phyloP scores from a whole-genome alignment of 2,329 filamentous ascomycete species.

The Pseudopyricularia cyperi region DNA sequence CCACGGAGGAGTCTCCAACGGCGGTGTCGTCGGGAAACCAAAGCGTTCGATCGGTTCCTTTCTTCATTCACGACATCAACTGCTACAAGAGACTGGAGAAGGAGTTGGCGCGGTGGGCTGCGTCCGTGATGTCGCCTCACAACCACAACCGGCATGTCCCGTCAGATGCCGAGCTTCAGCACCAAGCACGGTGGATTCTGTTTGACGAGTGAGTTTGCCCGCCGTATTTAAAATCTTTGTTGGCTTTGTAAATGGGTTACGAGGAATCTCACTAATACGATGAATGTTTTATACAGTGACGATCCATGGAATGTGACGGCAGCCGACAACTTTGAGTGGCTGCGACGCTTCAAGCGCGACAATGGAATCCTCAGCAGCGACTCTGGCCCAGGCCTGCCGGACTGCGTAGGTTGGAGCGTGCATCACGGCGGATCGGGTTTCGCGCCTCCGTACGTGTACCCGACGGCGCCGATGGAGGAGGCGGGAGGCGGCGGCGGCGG shows the following conservation, averaged over 20 bases:
- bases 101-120: slow-evolving; percentile 39
- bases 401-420: slow-evolving; percentile 28
- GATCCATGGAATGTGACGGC: slow-evolving; percentile 53
- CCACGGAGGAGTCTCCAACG: not conserved
- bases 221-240: not conserved
- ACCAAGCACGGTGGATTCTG: slow-evolving; percentile 49
- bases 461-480: slow-evolving; percentile 8
- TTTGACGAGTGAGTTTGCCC: slow-evolving; percentile 41
- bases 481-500: not conserved
- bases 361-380: slow-evolving; percentile 35
- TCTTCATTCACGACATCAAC: slow-evolving; percentile 46
- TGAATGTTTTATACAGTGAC: slow-evolving; percentile 24
- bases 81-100: slow-evolving; percentile 43
- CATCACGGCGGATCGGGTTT: slow-evolving; percentile 41
- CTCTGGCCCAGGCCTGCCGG: slow-evolving; percentile 35
- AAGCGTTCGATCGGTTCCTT: not conserved
- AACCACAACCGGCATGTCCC: slow-evolving; percentile 48
- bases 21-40: not conserved
- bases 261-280: not conserved
- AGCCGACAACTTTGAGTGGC: slow-evolving; percentile 51
- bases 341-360: slow-evolving; percentile 48
- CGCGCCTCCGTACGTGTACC: slow-evolving; percentile 36
- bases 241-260: not conserved
- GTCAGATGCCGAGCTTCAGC: slow-evolving; percentile 48
- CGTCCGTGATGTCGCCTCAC: slow-evolving; percentile 40